A percentile compares a stretch with the other conserved stretches of the same genome.
These are phyloP conservation scores for Candida nanaspora DNA, from an alignment of 805 yeast genomes.

Conservation along the genomic window DNA sequence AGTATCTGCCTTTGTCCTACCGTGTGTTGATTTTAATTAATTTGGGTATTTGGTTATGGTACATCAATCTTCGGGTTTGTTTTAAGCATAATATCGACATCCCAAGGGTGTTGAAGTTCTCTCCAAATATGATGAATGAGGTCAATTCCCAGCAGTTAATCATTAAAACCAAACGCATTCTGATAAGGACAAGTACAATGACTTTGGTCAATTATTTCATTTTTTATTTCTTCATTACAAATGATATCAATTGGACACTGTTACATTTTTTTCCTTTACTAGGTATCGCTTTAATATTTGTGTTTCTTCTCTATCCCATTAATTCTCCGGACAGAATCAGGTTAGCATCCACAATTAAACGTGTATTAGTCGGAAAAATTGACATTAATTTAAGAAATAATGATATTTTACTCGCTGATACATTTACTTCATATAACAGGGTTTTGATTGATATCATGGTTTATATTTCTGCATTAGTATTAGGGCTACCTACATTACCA, in stretches of 20 bases:
- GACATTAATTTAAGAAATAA: conserved; percentile 57
- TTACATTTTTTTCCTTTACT: conserved; percentile 31
- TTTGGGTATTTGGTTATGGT: conserved; percentile 50
- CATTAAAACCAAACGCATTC: conserved; percentile 7
- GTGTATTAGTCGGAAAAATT: conserved; percentile 54
- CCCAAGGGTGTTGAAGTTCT: conserved; percentile 32
- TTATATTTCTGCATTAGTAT: conserved; percentile 39
- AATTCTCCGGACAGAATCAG: conserved; percentile 31
- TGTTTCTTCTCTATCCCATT: conserved; percentile 28
- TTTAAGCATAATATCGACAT: conserved; percentile 36
- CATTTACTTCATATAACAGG: conserved; percentile 73
- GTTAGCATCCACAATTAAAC: conserved; percentile 38
- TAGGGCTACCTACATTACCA: conserved; percentile 30
- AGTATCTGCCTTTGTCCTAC: conserved; percentile 40
- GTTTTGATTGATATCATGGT: conserved; percentile 67
- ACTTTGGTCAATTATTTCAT: conserved; percentile 21
- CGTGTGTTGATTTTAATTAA: conserved; percentile 42
- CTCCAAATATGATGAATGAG: conserved; percentile 16
- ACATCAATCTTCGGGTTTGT: conserved; percentile 33
- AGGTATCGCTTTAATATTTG: conserved; percentile 28
- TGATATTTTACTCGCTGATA: conserved; percentile 79
- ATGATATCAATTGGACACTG: conserved; percentile 10
- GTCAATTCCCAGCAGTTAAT: not conserved
- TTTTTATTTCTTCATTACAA: conserved; percentile 19
- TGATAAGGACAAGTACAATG: conserved; percentile 13